Evolutionary conservation across 2,329 filamentous ascomycete species (phyloP).

Genomic region (Malbranchea zuffiana): DNA sequence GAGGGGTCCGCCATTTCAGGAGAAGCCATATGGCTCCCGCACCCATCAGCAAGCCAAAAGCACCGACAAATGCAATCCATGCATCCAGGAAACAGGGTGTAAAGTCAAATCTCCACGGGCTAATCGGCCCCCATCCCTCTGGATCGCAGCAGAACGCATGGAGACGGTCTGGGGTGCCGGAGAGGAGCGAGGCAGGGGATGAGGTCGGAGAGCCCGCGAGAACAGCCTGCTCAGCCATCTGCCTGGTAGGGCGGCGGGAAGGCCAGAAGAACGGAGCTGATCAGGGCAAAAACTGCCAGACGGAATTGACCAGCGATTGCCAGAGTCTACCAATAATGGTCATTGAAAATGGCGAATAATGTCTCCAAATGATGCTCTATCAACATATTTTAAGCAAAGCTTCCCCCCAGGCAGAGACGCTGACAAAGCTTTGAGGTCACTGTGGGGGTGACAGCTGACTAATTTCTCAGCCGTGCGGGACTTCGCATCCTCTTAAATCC

Average conservation of each 20-base stretch:
- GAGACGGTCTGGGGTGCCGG: slow-evolving; percentile 18
- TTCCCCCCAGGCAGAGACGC: not conserved
- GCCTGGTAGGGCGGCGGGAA: slow-evolving; percentile 12
- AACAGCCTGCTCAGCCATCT: slow-evolving; percentile 20
- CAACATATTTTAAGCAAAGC: not conserved
- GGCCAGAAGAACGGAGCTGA: slow-evolving; percentile 10
- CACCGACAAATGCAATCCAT: slow-evolving; percentile 67
- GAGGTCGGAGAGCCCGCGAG: slow-evolving; percentile 15
- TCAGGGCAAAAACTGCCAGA: slow-evolving; percentile 2
- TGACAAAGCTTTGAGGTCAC: slow-evolving; percentile 11
- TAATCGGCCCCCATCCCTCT: slow-evolving; percentile 94
- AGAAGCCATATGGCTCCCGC: slow-evolving; percentile 70
- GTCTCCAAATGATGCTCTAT: not conserved
- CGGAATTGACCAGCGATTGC: slow-evolving; percentile 1
- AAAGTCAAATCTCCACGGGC: slow-evolving; percentile 78
- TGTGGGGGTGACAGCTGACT: not conserved
- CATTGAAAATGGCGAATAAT: slow-evolving; percentile 4
- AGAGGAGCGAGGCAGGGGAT: slow-evolving; percentile 14
- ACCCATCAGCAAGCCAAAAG: slow-evolving; percentile 68
- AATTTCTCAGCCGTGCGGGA: not conserved
- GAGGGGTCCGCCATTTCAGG: slow-evolving; percentile 54
- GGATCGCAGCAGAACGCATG: slow-evolving; percentile 77
- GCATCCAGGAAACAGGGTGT: slow-evolving; percentile 96
- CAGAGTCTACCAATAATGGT: slow-evolving; percentile 2
- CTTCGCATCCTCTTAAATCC: no score